Percentiles rank a stretch among this genome's conserved stretches.
These are phyloP conservation scores for Botryotinia convoluta DNA, from an alignment of 2,329 filamentous ascomycete genomes.

Conservation along the genomic window DNA sequence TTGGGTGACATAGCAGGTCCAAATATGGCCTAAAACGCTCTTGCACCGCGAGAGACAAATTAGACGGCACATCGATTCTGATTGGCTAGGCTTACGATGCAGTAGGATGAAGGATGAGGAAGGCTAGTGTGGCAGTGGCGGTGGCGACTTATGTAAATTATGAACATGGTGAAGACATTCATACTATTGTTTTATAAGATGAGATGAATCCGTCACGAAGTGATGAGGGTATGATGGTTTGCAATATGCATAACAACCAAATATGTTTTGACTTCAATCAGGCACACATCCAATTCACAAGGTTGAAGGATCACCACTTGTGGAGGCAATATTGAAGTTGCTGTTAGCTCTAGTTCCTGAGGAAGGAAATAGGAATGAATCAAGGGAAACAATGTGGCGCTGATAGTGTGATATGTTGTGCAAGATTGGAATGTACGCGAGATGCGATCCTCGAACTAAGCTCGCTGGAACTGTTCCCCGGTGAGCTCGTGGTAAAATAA, in stretches of 20 bases:
- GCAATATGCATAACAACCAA: not conserved
- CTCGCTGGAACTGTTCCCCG: no score
- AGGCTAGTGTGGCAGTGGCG: slow-evolving; percentile 10
- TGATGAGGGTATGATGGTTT: not conserved
- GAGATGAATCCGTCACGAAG: not conserved
- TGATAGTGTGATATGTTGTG: not conserved
- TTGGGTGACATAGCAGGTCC: not conserved
- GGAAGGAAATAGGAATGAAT: not conserved
- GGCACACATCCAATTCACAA: not conserved
- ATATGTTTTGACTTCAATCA: no score
- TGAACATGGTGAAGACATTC: not conserved
- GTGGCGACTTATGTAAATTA: not conserved
- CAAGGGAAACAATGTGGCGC: not conserved
- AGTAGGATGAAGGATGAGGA: not conserved
- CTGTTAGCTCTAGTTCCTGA: not conserved
- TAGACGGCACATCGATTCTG: not conserved
- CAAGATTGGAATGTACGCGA: not conserved
- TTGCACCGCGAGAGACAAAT: not conserved
- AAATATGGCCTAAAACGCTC: not conserved
- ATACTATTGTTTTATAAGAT: not conserved
- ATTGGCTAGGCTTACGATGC: not conserved
- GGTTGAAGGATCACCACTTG: not conserved
- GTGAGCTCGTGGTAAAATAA: not conserved
- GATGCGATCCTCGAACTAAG: not conserved
- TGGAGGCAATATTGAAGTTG: not conserved